Evolutionary conservation across 108 stramenopile genomes (phyloP).

Genomic region (Cyclostephanos tholiformis): DNA sequence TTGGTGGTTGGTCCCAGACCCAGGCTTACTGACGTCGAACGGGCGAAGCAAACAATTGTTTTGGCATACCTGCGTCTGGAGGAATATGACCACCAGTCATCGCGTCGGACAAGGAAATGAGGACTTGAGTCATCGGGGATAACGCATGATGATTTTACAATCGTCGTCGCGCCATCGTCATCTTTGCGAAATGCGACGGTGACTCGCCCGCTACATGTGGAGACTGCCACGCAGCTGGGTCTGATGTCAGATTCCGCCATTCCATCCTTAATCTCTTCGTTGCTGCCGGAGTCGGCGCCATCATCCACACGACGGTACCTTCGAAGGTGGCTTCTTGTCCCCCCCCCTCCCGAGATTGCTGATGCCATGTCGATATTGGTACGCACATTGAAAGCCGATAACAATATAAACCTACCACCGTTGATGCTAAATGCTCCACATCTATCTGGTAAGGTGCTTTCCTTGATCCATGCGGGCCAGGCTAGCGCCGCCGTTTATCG

Average conservation of each 20-base stretch:
- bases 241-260: conserved; percentile 69
- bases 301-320: conserved; percentile 62
- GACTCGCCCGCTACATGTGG: conserved; percentile 34
- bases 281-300: conserved; percentile 73
- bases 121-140: conserved; percentile 11
- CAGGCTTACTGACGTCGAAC: conserved; percentile 48
- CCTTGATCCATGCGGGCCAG: conserved; percentile 80
- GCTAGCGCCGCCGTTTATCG: conserved; percentile 79
- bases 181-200: conserved; percentile 21
- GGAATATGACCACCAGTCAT: conserved; percentile 20
- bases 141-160: conserved; percentile 33
- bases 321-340: conserved; percentile 69
- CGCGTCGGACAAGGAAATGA: conserved; percentile 13
- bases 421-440: conserved; percentile 47
- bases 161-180: conserved; percentile 25
- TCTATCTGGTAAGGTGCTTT: conserved; percentile 70
- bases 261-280: conserved; percentile 58
- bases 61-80: conserved; percentile 48
- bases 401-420: conserved; percentile 27
- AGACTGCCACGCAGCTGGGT: conserved; percentile 84
- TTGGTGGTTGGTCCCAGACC: conserved; percentile 39
- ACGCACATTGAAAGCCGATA: conserved; percentile 44
- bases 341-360: conserved; percentile 75
- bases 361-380: conserved; percentile 70
- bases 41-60: conserved; percentile 55